These are phyloP conservation scores for Aspergillus novoparasiticus DNA, from an alignment of 2,329 filamentous ascomycete species.

Conservation along the genomic window DNA sequence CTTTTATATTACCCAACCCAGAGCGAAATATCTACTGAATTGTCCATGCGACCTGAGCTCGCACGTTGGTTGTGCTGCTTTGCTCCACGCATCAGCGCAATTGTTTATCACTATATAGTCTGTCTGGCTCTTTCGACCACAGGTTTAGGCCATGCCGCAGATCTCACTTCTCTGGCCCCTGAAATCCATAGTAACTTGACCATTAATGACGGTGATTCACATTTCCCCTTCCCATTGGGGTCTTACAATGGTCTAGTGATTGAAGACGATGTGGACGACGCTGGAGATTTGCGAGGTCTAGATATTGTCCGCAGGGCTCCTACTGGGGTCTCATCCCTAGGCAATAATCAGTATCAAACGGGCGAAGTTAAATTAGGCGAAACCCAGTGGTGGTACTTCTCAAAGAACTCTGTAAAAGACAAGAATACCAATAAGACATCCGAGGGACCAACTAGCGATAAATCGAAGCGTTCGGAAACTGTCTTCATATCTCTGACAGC, in stretches of 20 bases:
- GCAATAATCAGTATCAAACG: constrained; percentile 66
- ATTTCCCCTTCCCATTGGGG: constrained; percentile 29
- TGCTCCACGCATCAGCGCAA: constrained; percentile 65
- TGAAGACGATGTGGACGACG: constrained; percentile 33
- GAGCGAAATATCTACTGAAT: background rate
- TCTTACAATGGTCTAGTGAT: constrained; percentile 35
- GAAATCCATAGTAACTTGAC: constrained; percentile 53
- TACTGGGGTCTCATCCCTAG: constrained; percentile 52
- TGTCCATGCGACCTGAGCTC: constrained; percentile 53
- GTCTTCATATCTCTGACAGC: constrained; percentile 86
- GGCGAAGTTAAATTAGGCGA: constrained; percentile 65
- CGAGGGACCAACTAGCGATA: constrained; percentile 32
- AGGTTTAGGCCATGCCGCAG: constrained; percentile 66
- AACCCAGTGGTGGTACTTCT: constrained; percentile 67
- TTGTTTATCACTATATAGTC: constrained; percentile 61
- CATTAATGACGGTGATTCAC: constrained; percentile 37
- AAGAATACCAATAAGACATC: constrained; percentile 38
- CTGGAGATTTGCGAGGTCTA: constrained; percentile 33
- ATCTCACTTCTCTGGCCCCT: constrained; percentile 47
- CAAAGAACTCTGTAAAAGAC: constrained; percentile 56
- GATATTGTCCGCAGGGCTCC: constrained; percentile 61
- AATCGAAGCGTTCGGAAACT: constrained; percentile 43
- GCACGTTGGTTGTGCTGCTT: constrained; percentile 73
- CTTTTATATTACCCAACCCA: background rate
- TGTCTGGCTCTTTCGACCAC: constrained; percentile 64